A percentile compares a stretch with the other conserved stretches of the same genome.
phyloP scores from a whole-genome alignment of 106 monocot species.

The Dendrobium officinale region DNA sequence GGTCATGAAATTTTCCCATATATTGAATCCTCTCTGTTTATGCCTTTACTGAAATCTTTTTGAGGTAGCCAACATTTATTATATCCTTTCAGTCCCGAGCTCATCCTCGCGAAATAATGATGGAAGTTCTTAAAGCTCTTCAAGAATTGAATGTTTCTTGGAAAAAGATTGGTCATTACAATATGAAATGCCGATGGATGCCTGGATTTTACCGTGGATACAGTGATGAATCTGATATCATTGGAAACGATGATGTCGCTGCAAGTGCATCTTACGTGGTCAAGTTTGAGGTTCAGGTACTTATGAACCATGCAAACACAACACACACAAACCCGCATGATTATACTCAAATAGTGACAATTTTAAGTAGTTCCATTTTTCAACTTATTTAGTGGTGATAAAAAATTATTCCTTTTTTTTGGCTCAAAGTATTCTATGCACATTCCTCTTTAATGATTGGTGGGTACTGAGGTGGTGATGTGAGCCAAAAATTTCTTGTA shows the following conservation, averaged over 20 bases:
- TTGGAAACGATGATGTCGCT: slow-evolving; percentile 38
- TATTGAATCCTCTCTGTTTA: neutral
- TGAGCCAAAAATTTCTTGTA: neutral
- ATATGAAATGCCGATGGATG: slow-evolving; percentile 84
- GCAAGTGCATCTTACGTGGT: slow-evolving; percentile 32
- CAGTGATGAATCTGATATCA: slow-evolving; percentile 51
- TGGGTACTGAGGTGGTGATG: neutral
- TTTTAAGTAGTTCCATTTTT: neutral
- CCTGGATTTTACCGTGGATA: slow-evolving; percentile 37
- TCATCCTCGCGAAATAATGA: slow-evolving; percentile 87
- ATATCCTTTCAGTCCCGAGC: slow-evolving; percentile 47
- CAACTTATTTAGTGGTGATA: neutral
- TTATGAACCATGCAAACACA: neutral
- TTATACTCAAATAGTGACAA: neutral
- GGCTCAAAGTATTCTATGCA: neutral
- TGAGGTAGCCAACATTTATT: neutral
- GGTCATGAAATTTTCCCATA: slow-evolving; percentile 25
- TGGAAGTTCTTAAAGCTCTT: slow-evolving; percentile 79
- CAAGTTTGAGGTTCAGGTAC: slow-evolving; percentile 99
- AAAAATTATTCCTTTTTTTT: neutral
- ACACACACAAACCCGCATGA: neutral
- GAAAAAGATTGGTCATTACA: slow-evolving; percentile 90
- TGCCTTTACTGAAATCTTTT: slow-evolving; percentile 3
- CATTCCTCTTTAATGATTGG: neutral
- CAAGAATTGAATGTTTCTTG: slow-evolving; percentile 79